These are phyloP conservation scores for Parietichytrium sp. DNA, from an alignment of 108 stramenopile genomes.

Conservation along the genomic window DNA sequence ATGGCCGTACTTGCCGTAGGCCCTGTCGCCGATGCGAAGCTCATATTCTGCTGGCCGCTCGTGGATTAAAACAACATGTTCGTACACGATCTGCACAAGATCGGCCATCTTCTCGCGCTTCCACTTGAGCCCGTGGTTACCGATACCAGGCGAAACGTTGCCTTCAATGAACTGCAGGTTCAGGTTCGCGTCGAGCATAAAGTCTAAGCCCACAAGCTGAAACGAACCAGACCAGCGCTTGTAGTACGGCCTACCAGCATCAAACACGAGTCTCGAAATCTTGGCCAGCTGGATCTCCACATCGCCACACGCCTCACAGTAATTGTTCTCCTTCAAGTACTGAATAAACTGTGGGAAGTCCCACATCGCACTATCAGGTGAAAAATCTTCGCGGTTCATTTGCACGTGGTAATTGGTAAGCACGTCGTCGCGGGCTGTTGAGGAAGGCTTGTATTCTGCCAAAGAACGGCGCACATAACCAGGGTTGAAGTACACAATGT, in stretches of 20 bases:
- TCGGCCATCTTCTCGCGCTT: slow-evolving; percentile 34
- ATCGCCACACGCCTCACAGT: slow-evolving; percentile 13
- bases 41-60: neutral
- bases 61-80: slow-evolving; percentile 3
- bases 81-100: slow-evolving; percentile 30
- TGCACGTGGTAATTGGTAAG: slow-evolving; percentile 39
- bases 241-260: slow-evolving; percentile 15
- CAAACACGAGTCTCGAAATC: neutral
- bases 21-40: slow-evolving; percentile 20
- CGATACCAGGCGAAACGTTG: slow-evolving; percentile 30
- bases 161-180: slow-evolving; percentile 32
- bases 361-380: slow-evolving; percentile 19
- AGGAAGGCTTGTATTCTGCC: slow-evolving; percentile 18
- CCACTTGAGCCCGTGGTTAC: slow-evolving; percentile 23
- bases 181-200: slow-evolving; percentile 31
- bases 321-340: neutral
- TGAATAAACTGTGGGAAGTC: slow-evolving; percentile 25
- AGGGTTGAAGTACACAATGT: slow-evolving; percentile 25
- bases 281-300: slow-evolving; percentile 7
- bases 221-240: slow-evolving; percentile 27
- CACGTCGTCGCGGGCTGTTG: neutral
- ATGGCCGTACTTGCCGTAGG: neutral
- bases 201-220: slow-evolving; percentile 14
- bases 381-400: slow-evolving; percentile 10
- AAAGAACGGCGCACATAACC: slow-evolving; percentile 29